Evolutionary conservation across 129 eudicot species (phyloP).

Genomic region (Ambrosia artemisiifolia): DNA sequence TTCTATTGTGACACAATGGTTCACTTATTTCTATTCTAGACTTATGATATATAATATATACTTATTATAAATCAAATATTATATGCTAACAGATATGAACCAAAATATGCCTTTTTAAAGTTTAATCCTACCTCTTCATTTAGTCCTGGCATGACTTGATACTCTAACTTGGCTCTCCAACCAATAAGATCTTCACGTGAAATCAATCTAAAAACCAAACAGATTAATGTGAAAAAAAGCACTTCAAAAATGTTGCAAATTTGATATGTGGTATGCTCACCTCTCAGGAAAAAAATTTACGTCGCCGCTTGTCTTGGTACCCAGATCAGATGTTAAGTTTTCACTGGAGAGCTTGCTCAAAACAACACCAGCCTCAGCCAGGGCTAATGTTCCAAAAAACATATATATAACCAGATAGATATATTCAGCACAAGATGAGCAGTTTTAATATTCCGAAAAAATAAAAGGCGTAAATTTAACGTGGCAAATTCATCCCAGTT

Average conservation of each 20-base stretch:
- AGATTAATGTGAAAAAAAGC: background rate
- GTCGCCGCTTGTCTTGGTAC: slow-evolving; percentile 24
- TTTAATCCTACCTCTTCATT: slow-evolving; percentile 66
- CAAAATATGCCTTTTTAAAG: background rate
- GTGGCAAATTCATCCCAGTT: background rate
- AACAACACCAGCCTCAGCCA: slow-evolving; percentile 86
- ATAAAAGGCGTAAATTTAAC: background rate
- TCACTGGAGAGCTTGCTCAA: slow-evolving; percentile 58
- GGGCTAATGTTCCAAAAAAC: slow-evolving; percentile 34
- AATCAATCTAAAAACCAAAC: slow-evolving; percentile 48
- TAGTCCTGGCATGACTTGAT: slow-evolving; percentile 54
- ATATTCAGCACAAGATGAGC: slow-evolving; percentile 21
- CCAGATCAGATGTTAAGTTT: slow-evolving; percentile 23
- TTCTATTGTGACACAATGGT: too few relatives aligned
- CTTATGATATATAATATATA: too few relatives aligned
- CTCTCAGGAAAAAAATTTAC: slow-evolving; percentile 70
- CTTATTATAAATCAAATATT: too few relatives aligned
- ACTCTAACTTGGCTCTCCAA: slow-evolving; percentile 90
- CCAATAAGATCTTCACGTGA: slow-evolving; percentile 77
- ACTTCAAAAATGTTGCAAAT: background rate
- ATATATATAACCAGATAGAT: too few relatives aligned
- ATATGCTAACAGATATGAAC: too few relatives aligned
- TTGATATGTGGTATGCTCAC: slow-evolving; percentile 26
- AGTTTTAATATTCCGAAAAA: background rate
- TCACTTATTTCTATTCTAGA: too few relatives aligned